Evolutionary conservation across 225 moss, liverwort and hornwort genomes (phyloP), one percentile per base, ranked within the genome.

Genomic region (Climacium dendroides): DNA sequence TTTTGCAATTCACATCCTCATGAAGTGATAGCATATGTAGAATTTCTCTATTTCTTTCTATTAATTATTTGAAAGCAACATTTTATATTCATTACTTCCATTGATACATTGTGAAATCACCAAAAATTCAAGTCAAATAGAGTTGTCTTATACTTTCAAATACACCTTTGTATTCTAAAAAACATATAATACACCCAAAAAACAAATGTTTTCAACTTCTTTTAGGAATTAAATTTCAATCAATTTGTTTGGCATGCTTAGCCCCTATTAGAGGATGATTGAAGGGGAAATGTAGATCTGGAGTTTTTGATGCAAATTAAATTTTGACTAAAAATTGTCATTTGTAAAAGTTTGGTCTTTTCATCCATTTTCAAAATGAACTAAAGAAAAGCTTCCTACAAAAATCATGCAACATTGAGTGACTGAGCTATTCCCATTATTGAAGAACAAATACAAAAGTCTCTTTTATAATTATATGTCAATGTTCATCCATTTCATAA

Each of bases 371-470:
- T 0, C 22, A 22, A 37, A 67, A 37, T 67, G 7, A 67, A 67
- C 7, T 22, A 11, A 5, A 7, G 4, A 1, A 37, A 0, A 66
- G 13, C 2, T 13, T 37, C 0, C 0, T 0, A 37, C 37, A 37
- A 37, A 66, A 67, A 23, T 4, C 23, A 23, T 0, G 2, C 22
- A 67, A 5, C 23, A 67, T 67, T 13, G 12, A 67, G 1, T 67
- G 20, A 67, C 37, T 7, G 37, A 23, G 37, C 22, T 67, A 37
- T 37, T n/a, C 1, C 0, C 7, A 37, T 67, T 37, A 4, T 0
- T 37, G 0, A 66, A 67, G 1, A 67, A 37, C 0, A 67, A 20
- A n/a, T 0, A 67, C 2, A 13, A n/a, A n/a, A n/a, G n/a, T n/a
- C n/a, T n/a, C 10, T 10, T 23, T 23, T 37, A 2, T 67, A 37